These are phyloP conservation scores for Cutaneotrichosporon sp. DNA, from an alignment of 1,284 basidiomycete genomes.

Conservation along the genomic window DNA sequence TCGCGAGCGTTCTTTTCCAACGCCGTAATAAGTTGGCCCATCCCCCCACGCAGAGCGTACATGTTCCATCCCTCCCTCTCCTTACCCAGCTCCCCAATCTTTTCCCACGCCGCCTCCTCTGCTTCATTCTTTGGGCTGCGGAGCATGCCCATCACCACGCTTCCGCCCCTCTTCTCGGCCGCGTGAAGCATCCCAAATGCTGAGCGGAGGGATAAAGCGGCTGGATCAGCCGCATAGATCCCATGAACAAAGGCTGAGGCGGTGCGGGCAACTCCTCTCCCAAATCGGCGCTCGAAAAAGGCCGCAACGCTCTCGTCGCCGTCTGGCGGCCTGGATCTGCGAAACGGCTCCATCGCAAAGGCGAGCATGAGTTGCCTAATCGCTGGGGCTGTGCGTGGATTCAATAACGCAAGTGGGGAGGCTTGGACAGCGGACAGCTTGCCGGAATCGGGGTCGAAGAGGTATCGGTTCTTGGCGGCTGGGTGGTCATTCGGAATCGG, in stretches of 20 bases:
- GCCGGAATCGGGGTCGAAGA: conserved; percentile 29
- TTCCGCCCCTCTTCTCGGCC: conserved; percentile 64
- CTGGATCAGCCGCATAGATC: conserved; percentile 84
- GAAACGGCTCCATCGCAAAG: conserved; percentile 63
- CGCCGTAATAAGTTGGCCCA: conserved; percentile 66
- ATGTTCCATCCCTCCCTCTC: conserved; percentile 43
- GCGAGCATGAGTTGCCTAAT: conserved; percentile 56
- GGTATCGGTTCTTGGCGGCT: conserved; percentile 47
- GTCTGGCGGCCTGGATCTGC: conserved; percentile 53
- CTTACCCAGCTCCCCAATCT: conserved; percentile 30
- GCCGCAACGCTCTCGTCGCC: conserved; percentile 78
- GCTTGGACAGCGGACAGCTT: conserved; percentile 13
- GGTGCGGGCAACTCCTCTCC: conserved; percentile 68
- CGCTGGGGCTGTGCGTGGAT: conserved; percentile 3
- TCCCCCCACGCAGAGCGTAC: conserved; percentile 60
- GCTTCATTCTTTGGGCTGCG: conserved; percentile 46
- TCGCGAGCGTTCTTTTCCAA: conserved; percentile 56
- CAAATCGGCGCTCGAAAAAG: conserved; percentile 76
- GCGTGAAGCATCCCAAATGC: conserved; percentile 74
- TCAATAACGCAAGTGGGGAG: conserved; percentile 11
- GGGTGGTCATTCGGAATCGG: conserved; percentile 44
- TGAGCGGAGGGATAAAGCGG: conserved; percentile 69
- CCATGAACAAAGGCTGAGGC: conserved; percentile 87
- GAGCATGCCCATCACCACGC: conserved; percentile 68
- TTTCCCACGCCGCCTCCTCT: conserved; percentile 24